Evolutionary conservation across 2,329 filamentous ascomycete genomes (phyloP), one percentile per base, ranked within the genome.

Genomic region (Gnomoniopsis sp.): DNA sequence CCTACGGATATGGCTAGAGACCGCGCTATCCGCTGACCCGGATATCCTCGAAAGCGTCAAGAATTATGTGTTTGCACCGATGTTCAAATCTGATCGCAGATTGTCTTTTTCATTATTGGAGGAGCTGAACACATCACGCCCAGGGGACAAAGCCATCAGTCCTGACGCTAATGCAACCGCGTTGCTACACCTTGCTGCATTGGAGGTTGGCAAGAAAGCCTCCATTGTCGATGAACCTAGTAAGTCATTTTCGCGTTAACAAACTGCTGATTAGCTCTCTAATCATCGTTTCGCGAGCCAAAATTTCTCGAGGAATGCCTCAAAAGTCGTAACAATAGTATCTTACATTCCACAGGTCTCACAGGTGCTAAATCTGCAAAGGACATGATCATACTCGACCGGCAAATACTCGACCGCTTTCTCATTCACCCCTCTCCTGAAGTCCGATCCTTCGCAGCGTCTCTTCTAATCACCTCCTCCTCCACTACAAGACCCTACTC

Each of bases 371-470:
- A 44, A 14, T 52, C 55, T 30, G 15, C 58, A 1, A 54, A 43
- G 6, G 71, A 72, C 30, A 52, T 66, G 4, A 62, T 68, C 4
- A 66, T 74, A 1, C 67, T 82, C 36, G 71, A 76, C 55, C 73
- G 75, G 57, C 62, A 70, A 14, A 72, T 75, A 2, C 71, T 88
- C 8, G 79, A 82, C 41, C 72, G 68, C 36, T 77, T 88, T 3
- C 70, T 88, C 33, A 74, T 75, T 2, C 79, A 84, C 72, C 78
- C 78, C 46, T 84, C 84, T 66, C 76, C 85, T 65, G 78, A 85
- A 63, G 87, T 93, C 54, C 86, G 92, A 30, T 83, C 92, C 23
- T 84, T 92, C n/a, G 90, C 90, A 0, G 81, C 97, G 41, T 91
- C 91, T 30, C 81, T 97, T 14, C 80, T 96, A 8, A 84, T 91